Evolutionary conservation across 805 yeast genomes (phyloP).

Genomic region (Candida namnaoensis): DNA sequence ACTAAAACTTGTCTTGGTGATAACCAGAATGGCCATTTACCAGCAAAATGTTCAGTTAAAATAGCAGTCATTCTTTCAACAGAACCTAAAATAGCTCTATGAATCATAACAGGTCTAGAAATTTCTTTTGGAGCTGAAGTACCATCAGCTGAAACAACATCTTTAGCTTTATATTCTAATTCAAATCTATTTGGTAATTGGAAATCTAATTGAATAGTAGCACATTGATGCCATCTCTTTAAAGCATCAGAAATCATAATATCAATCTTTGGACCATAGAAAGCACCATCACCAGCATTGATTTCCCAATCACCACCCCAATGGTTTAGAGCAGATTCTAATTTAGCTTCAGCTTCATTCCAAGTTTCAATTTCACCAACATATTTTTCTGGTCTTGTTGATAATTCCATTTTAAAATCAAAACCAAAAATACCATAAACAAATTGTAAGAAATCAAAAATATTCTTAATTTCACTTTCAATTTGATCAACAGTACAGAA

Average conservation of each 20-base stretch:
- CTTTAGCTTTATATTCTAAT: constrained; percentile 74
- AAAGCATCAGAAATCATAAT: constrained; percentile 92
- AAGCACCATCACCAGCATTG: constrained; percentile 96
- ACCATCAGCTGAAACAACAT: constrained; percentile 25
- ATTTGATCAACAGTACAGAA: constrained; percentile 93
- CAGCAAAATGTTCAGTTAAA: constrained; percentile 95
- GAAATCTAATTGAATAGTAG: constrained; percentile 97
- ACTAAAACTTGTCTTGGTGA: constrained; percentile 98
- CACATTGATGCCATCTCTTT: constrained; percentile 97
- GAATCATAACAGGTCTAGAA: constrained; percentile 96
- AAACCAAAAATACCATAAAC: constrained; percentile 91
- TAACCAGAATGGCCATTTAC: constrained; percentile 99
- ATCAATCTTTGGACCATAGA: constrained; percentile 94
- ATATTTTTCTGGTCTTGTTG: constrained; percentile 94
- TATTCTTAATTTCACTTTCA: constrained; percentile 72
- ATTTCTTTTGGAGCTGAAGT: constrained; percentile 33
- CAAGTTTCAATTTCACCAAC: constrained; percentile 93
- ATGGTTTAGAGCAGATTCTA: constrained; percentile 72
- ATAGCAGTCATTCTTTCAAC: constrained; percentile 99
- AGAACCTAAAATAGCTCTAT: constrained; percentile 96
- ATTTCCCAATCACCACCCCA: constrained; percentile 92
- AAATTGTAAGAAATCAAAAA: constrained; percentile 77
- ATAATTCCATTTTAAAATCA: constrained; percentile 92
- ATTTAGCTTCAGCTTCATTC: constrained; percentile 83
- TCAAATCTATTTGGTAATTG: constrained; percentile 94